Conservation (phyloP, 176 grass and related monocot genomes). For the Melocanna baccifera region DNA sequence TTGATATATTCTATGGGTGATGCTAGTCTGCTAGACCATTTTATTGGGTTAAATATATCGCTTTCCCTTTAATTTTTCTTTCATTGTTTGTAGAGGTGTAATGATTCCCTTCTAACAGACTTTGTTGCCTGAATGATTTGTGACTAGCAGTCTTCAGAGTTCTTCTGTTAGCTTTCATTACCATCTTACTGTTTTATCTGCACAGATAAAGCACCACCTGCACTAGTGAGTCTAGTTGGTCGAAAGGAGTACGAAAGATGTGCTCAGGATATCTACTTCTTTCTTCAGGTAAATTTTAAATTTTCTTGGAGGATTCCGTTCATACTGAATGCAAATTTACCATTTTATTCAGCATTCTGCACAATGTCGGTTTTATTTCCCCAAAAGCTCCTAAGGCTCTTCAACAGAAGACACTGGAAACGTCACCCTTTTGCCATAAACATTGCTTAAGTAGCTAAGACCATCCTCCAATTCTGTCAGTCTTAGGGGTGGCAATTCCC, state of each 20-base stretch:
- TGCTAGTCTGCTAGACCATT: neutral
- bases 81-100: neutral
- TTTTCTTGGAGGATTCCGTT: neutral
- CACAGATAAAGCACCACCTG: constrained; percentile 80
- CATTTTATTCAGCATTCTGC: neutral
- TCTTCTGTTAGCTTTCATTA: neutral
- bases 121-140: neutral
- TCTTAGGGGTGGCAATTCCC: too few relatives aligned
- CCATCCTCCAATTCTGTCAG: neutral
- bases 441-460: neutral
- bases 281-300: constrained; percentile 87
- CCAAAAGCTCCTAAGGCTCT: neutral
- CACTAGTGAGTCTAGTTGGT: constrained; percentile 84
- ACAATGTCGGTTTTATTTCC: neutral
- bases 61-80: neutral
- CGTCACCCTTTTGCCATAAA: neutral
- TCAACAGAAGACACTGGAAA: neutral
- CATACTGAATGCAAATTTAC: neutral
- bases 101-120: neutral
- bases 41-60: neutral
- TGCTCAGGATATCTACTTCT: constrained; percentile 92
- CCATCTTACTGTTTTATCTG: neutral
- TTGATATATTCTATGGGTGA: constrained; percentile 11
- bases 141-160: neutral
- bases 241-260: constrained; percentile 92